Base-by-base conservation (phyloP, 208 protist species). In the Polymyxa betae region DNA sequence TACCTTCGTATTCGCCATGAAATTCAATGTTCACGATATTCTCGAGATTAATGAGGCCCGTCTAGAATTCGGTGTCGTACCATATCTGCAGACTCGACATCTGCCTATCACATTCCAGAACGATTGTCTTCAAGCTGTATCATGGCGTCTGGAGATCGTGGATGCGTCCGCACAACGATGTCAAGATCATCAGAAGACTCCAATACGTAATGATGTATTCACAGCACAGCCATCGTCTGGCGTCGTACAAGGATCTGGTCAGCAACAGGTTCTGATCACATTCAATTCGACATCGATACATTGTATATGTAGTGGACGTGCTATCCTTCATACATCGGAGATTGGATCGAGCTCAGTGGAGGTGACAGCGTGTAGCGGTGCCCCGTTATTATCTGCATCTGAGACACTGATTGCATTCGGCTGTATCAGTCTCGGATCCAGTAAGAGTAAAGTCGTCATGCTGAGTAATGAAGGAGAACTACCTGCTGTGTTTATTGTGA, bases 1-100 rank as follows among this genome's bases (percentile, higher is more conserved):
- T 5, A 5, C 16, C 16, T 82, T 82, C 72, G 10, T 43, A n/a
- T 82, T 82, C 72, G n/a, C 72, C 5, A 5, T 82, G 72, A 5
- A 35, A n/a, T 82, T 82, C 72, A 82, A 82, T n/a, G 72, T 82
- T n/a, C 72, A 82, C 16, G 72, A 82, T n/a, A n/a, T 82, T 5
- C 5, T 82, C 16, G 72, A 82, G 35, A 82, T 82, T n/a, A 82
- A 43, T n/a, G 72, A 82, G 72, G 16, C 16, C 35, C 35, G 35
- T 5, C 72, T 82, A n/a, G 72, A 82, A 20, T 82, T 82, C n/a
- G 72, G 72, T 5, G n/a, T 35, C 16, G 72, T 82, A 20, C 72
- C 72, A 12, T 45, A 16, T n/a, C 12, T 12, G 72, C 5, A 82
- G 16, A 82, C 40, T 5, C 16, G 35, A 35, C 16, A 43, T 5